Percentiles rank a stretch among this genome's conserved stretches.
Evolutionary conservation across 2,329 filamentous ascomycete species (phyloP).

Genomic region (Incumbomyces delicatus): DNA sequence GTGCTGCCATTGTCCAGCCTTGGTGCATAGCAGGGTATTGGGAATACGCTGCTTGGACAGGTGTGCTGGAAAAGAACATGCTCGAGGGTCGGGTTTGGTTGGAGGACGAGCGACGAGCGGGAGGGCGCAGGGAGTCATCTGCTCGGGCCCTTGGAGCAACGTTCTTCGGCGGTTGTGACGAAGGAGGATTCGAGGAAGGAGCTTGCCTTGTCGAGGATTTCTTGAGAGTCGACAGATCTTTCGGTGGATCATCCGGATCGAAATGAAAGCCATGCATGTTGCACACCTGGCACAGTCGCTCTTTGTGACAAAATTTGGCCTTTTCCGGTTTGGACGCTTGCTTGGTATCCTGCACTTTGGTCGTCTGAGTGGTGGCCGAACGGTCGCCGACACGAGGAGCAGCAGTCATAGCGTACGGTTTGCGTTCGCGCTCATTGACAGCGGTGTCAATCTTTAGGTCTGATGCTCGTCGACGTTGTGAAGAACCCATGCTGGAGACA

Average conservation of each 20-base stretch:
- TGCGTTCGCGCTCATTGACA: constrained; percentile 20
- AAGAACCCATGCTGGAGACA: constrained; percentile 41
- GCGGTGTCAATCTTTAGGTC: constrained; percentile 29
- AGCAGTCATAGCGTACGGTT: constrained; percentile 10
- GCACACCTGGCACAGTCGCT: constrained; percentile 28
- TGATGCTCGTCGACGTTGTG: constrained; percentile 33
- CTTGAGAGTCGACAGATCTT: neutral
- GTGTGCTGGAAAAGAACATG: constrained; percentile 1
- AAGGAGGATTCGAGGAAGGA: constrained; percentile 8
- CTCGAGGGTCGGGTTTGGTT: constrained; percentile 3
- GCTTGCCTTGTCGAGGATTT: constrained; percentile 5
- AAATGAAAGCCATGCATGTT: constrained; percentile 27
- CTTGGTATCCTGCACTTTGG: constrained; percentile 7
- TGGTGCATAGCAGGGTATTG: neutral
- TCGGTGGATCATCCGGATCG: constrained; percentile 8
- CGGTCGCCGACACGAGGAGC: constrained; percentile 6
- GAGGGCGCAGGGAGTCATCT: constrained; percentile 10
- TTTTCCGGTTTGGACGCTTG: constrained; percentile 6
- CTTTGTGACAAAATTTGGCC: constrained; percentile 21
- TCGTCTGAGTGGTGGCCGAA: constrained; percentile 8
- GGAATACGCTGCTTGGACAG: neutral
- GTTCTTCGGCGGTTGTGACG: constrained; percentile 9
- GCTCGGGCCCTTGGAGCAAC: constrained; percentile 4
- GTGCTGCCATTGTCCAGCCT: neutral
- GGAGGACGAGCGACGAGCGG: constrained; percentile 6